A percentile compares a stretch with the other conserved stretches of the same genome.
Evolutionary conservation across 2,329 filamentous ascomycete genomes (phyloP).

Genomic region (Trichoderma citrinoviride): DNA sequence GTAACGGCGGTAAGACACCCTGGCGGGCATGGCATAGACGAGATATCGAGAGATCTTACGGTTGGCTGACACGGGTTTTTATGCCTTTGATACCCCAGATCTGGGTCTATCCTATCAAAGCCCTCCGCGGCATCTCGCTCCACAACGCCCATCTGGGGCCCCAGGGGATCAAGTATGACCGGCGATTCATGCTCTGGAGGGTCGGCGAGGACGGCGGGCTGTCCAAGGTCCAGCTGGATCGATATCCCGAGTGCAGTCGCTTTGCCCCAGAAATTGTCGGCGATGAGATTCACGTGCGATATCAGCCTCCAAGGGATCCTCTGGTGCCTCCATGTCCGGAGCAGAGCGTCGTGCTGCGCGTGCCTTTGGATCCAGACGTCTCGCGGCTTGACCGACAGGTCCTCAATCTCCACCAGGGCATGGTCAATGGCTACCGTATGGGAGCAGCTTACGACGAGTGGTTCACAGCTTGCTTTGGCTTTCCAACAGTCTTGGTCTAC

Average conservation of each 20-base stretch:
- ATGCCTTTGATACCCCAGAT: slow-evolving; percentile 38
- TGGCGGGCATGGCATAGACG: not conserved
- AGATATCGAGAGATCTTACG: not conserved
- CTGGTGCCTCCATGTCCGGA: slow-evolving; percentile 40
- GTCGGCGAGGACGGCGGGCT: slow-evolving; percentile 43
- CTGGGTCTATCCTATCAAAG: slow-evolving; percentile 73
- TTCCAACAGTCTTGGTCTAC: slow-evolving; percentile 59
- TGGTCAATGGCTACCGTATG: slow-evolving; percentile 61
- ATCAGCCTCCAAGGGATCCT: slow-evolving; percentile 40
- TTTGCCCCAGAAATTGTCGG: slow-evolving; percentile 58
- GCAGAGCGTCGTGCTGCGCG: slow-evolving; percentile 43
- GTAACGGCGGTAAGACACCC: slow-evolving; percentile 31
- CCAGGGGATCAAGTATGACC: slow-evolving; percentile 65
- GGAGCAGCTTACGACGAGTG: slow-evolving; percentile 58
- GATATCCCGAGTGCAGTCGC: slow-evolving; percentile 59
- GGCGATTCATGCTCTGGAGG: slow-evolving; percentile 67
- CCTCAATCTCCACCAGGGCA: slow-evolving; percentile 59
- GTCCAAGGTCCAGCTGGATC: slow-evolving; percentile 58
- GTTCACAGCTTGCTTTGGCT: slow-evolving; percentile 67
- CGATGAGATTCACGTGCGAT: slow-evolving; percentile 43
- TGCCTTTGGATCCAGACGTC: slow-evolving; percentile 57
- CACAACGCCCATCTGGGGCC: slow-evolving; percentile 51
- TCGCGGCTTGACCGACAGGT: slow-evolving; percentile 46
- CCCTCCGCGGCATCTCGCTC: slow-evolving; percentile 60
- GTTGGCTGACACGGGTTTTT: not conserved